Evolutionary conservation across 495 filamentous ascomycete genomes (phyloP).

Genomic region (Margaritispora aquatica): DNA sequence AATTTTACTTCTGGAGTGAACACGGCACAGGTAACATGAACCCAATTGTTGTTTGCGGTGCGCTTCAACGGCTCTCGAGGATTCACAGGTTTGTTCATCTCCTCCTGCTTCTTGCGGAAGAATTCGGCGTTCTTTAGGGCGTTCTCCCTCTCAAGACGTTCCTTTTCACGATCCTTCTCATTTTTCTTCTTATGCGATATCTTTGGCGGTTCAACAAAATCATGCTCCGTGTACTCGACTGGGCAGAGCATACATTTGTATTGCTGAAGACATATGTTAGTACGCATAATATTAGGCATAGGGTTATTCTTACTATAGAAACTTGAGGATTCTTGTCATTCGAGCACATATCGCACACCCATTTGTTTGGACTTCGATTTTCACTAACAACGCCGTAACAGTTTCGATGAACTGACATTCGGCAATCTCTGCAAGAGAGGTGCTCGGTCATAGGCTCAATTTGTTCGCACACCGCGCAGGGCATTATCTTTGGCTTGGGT

Average conservation of each 20-base stretch:
- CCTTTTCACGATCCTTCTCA: constrained; percentile 85
- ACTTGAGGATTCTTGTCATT: constrained; percentile 86
- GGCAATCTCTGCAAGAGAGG: constrained; percentile 75
- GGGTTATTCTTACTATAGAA: constrained; percentile 61
- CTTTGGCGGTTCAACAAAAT: constrained; percentile 80
- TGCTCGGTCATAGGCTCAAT: constrained; percentile 66
- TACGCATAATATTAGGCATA: constrained; percentile 15
- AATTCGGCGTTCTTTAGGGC: constrained; percentile 65
- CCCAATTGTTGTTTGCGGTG: constrained; percentile 94
- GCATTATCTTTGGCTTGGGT: constrained; percentile 67
- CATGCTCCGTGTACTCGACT: constrained; percentile 65
- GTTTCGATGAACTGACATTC: constrained; percentile 84
- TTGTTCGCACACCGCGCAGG: constrained; percentile 79
- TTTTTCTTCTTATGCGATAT: constrained; percentile 87
- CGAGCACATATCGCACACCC: constrained; percentile 91
- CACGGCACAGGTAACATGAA: constrained; percentile 89
- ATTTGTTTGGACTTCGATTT: constrained; percentile 56
- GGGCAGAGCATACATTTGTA: constrained; percentile 94
- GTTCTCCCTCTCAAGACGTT: constrained; percentile 75
- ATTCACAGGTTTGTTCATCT: constrained; percentile 69
- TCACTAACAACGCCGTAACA: constrained; percentile 81
- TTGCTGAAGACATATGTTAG: constrained; percentile 38
- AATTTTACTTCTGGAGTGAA: constrained; percentile 92
- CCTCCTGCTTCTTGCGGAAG: constrained; percentile 77
- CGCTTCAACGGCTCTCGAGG: constrained; percentile 91